Conservation (phyloP, 768 basidiomycete species). For the Brasilioporus rufonigricans region DNA sequence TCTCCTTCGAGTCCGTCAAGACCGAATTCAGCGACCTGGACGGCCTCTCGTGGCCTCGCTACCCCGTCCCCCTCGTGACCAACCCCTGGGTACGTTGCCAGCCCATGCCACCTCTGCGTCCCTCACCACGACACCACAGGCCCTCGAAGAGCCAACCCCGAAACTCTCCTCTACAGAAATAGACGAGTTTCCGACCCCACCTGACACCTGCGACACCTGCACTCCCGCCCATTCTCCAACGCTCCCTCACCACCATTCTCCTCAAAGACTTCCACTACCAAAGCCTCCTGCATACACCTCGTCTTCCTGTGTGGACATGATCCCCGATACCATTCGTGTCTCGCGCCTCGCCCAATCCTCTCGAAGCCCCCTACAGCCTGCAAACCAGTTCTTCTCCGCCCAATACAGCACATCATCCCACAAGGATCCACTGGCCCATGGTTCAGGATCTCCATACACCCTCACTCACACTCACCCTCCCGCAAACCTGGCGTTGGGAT, state of each 20-base stretch:
- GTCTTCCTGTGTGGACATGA: conserved; percentile 38
- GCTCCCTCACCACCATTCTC: background rate
- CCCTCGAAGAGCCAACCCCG: conserved; percentile 29
- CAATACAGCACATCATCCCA: conserved; percentile 4
- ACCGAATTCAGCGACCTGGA: conserved; percentile 63
- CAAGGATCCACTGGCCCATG: conserved; percentile 9
- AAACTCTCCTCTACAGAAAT: conserved; percentile 22
- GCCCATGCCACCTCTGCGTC: background rate
- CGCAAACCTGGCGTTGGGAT: conserved; percentile 11
- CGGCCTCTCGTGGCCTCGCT: conserved; percentile 50
- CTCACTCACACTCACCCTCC: conserved; percentile 5
- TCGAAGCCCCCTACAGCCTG: conserved; percentile 24
- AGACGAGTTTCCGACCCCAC: conserved; percentile 10
- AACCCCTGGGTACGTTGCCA: conserved; percentile 25
- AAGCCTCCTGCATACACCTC: conserved; percentile 26
- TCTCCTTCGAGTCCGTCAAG: conserved; percentile 54
- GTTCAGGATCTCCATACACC: conserved; percentile 6
- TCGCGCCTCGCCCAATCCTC: conserved; percentile 22
- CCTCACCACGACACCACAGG: conserved; percentile 8
- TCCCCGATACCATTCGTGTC: conserved; percentile 40
- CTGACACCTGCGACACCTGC: conserved; percentile 8
- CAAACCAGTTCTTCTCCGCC: conserved; percentile 24
- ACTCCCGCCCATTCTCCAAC: conserved; percentile 10
- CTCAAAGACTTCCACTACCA: conserved; percentile 4
- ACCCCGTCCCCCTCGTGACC: conserved; percentile 31